phyloP scores from a whole-genome alignment of 2,329 filamentous ascomycete genomes.

The Xylariaceae sp. region DNA sequence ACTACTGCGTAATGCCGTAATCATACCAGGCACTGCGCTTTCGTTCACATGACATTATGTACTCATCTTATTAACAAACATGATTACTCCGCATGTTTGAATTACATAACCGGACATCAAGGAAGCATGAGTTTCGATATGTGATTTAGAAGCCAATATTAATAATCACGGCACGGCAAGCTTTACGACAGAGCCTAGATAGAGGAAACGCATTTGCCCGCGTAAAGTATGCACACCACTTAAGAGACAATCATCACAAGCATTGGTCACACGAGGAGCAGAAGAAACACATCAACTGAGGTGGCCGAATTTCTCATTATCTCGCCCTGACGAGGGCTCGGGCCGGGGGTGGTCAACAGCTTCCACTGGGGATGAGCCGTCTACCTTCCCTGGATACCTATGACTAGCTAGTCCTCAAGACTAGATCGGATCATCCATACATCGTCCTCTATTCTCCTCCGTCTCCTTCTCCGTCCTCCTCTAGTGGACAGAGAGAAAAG shows the following conservation, averaged over 20 bases:
- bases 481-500: slow-evolving; percentile 1
- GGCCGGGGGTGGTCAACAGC: slow-evolving; percentile 25
- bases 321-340: slow-evolving; percentile 34
- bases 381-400: slow-evolving; percentile 22
- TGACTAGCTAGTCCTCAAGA: slow-evolving; percentile 28
- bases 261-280: not conserved
- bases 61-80: no score
- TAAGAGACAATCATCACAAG: slow-evolving; percentile 13
- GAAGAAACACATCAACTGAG: slow-evolving; percentile 21
- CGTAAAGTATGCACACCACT: not conserved
- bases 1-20: no score
- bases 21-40: no score
- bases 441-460: slow-evolving; percentile 17
- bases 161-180: no score
- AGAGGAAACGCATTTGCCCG: no score
- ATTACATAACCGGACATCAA: no score
- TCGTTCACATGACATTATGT: no score
- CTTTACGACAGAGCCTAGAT: no score
- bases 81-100: no score
- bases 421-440: slow-evolving; percentile 24
- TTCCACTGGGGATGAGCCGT: slow-evolving; percentile 14
- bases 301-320: slow-evolving; percentile 38
- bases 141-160: no score
- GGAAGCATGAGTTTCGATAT: no score
- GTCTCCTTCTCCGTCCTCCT: slow-evolving; percentile 8